phyloP scores from a whole-genome alignment of 169 alveolate genomes.

The Plasmodium reichenowi region DNA sequence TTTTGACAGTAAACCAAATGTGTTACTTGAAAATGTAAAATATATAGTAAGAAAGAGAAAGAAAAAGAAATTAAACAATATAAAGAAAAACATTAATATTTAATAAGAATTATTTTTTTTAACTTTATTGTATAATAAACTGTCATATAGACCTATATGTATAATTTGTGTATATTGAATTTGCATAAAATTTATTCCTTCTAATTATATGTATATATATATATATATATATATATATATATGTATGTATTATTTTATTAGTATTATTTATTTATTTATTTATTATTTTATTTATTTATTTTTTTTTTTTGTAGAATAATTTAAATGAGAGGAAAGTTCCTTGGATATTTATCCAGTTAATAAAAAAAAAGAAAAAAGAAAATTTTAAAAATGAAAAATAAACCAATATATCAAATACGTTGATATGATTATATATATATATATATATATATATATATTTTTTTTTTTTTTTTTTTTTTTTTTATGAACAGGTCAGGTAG shows the following conservation, averaged over 20 bases:
- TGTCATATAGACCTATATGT: too few relatives aligned
- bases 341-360: conserved; percentile 74
- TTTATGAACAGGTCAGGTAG: conserved; percentile 73
- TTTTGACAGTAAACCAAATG: conserved; percentile 23
- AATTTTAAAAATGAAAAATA: conserved; percentile 6
- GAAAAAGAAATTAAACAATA: not conserved
- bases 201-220: too few relatives aligned
- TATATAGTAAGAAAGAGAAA: conserved; percentile 19
- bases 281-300: not conserved
- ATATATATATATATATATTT: not conserved
- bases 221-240: not conserved
- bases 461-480: conserved; percentile 6
- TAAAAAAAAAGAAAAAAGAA: conserved; percentile 11
- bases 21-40: conserved; percentile 43
- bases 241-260: not conserved
- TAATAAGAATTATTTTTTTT: too few relatives aligned
- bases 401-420: not conserved
- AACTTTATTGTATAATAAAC: too few relatives aligned
- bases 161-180: too few relatives aligned
- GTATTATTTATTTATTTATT: conserved; percentile 1
- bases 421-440: not conserved
- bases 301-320: conserved; percentile 7
- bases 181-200: too few relatives aligned
- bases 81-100: too few relatives aligned
- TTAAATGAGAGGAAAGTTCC: conserved; percentile 25